phyloP scores from a whole-genome alignment of 225 moss, liverwort and hornwort species.

The Sphagnum tenellum region DNA sequence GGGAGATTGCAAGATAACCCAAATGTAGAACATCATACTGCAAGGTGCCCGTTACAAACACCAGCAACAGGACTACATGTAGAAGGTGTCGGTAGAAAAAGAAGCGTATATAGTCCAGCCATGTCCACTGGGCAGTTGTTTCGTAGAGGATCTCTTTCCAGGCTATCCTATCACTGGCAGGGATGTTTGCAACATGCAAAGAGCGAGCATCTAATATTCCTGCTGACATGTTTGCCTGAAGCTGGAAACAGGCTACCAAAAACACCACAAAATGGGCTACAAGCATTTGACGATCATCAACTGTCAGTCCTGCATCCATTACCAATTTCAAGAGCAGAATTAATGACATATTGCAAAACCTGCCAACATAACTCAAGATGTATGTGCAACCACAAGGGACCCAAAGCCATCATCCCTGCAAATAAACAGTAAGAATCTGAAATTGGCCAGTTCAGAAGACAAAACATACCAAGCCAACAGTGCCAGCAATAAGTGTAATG shows the following conservation, averaged over 20 bases:
- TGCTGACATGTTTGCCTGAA: constrained; percentile 74
- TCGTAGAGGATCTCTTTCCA: constrained; percentile 96
- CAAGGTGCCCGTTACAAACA: constrained; percentile 91
- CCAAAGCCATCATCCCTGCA: no score
- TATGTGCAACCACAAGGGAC: no score
- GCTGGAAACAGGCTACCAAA: constrained; percentile 65
- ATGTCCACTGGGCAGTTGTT: constrained; percentile 78
- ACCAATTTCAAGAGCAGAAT: no score
- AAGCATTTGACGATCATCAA: constrained; percentile 90
- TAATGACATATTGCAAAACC: no score
- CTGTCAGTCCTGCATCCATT: constrained; percentile 44
- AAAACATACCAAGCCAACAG: constrained; percentile 78
- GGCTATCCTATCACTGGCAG: constrained; percentile 70
- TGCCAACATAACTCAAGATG: no score
- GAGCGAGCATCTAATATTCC: constrained; percentile 50
- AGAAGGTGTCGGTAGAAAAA: constrained; percentile 91
- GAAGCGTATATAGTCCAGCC: constrained; percentile 78
- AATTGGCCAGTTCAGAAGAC: not conserved
- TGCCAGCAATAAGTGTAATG: constrained; percentile 69
- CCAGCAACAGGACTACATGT: constrained; percentile 84
- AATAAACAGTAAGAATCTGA: no score
- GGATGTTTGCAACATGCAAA: constrained; percentile 43
- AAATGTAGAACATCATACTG: constrained; percentile 94
- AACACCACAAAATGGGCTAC: constrained; percentile 92
- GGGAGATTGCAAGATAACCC: constrained; percentile 87